A percentile compares a stretch with the other conserved stretches of the same genome.
Conservation (phyloP, 73 alveolate species). For the Paramecium pentaurelia region DNA sequence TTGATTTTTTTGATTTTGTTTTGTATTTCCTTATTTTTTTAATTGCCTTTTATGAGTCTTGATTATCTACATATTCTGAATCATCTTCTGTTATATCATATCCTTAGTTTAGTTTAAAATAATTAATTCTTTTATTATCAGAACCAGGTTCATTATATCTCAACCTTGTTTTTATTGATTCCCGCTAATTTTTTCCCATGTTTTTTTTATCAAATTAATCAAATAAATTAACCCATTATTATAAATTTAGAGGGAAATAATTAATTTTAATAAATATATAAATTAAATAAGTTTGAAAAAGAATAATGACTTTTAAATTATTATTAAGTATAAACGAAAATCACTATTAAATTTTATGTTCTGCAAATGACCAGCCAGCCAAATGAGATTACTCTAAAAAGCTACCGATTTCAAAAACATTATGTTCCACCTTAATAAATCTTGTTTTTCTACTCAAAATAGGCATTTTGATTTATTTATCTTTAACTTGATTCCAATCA, state of each 20-base stretch:
- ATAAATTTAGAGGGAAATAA: background rate
- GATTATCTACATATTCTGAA: background rate
- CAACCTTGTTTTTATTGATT: background rate
- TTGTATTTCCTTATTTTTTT: conserved; percentile 12
- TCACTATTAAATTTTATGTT: conserved; percentile 7
- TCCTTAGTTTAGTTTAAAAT: conserved; percentile 21
- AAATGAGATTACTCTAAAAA: conserved; percentile 38
- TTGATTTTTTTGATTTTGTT: background rate
- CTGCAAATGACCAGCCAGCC: conserved; percentile 45
- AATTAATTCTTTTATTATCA: background rate
- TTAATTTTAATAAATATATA: background rate
- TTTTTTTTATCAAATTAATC: background rate
- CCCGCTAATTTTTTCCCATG: conserved; percentile 12
- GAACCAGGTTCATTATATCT: background rate
- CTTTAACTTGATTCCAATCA: conserved; percentile 60
- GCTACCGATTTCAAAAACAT: conserved; percentile 44
- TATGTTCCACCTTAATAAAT: conserved; percentile 27
- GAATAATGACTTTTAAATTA: background rate
- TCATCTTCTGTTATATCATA: conserved; percentile 10
- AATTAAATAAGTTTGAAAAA: background rate
- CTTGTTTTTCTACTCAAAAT: conserved; percentile 11
- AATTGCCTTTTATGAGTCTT: background rate
- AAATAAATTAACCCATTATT: background rate
- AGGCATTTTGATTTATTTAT: conserved; percentile 13
- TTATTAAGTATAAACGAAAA: background rate